A percentile compares a stretch with the other conserved stretches of the same genome.
These are phyloP conservation scores for Candida krabiensis DNA, from an alignment of 805 yeast species.

Conservation along the genomic window DNA sequence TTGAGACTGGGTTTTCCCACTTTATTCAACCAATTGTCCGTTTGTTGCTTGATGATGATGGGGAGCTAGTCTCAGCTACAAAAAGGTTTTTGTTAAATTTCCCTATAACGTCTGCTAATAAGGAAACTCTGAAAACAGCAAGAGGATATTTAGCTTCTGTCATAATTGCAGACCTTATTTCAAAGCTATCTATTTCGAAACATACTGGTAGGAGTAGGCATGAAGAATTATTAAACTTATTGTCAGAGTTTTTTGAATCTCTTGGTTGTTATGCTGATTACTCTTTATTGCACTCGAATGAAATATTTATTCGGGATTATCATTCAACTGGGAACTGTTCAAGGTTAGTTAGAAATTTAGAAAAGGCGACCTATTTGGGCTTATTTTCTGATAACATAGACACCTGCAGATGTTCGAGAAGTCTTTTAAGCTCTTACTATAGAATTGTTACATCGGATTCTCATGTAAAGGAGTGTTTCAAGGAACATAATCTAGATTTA, in stretches of 20 bases:
- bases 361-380: constrained; percentile 50
- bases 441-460: constrained; percentile 18
- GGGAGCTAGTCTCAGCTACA: constrained; percentile 35
- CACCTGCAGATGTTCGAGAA: constrained; percentile 46
- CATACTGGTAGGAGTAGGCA: constrained; percentile 20
- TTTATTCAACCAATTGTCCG: constrained; percentile 35
- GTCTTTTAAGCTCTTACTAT: constrained; percentile 34
- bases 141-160: constrained; percentile 40
- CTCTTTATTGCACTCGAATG: not conserved
- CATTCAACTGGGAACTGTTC: constrained; percentile 31
- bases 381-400: constrained; percentile 52
- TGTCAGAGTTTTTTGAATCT: constrained; percentile 39
- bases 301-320: constrained; percentile 3
- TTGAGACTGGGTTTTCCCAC: constrained; percentile 21
- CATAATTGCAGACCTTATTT: constrained; percentile 36
- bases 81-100: constrained; percentile 36
- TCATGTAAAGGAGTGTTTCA: constrained; percentile 27
- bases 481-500: constrained; percentile 35
- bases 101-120: constrained; percentile 33
- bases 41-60: constrained; percentile 39
- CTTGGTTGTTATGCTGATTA: constrained; percentile 28
- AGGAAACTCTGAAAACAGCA: constrained; percentile 29
- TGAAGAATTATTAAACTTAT: constrained; percentile 38
- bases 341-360: constrained; percentile 41
- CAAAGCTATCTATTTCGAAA: constrained; percentile 30